Percentiles rank a stretch among this genome's conserved stretches.
phyloP scores from a whole-genome alignment of 192 early-diverging fungal species.

The Gaertneriomyces semiglobifer region DNA sequence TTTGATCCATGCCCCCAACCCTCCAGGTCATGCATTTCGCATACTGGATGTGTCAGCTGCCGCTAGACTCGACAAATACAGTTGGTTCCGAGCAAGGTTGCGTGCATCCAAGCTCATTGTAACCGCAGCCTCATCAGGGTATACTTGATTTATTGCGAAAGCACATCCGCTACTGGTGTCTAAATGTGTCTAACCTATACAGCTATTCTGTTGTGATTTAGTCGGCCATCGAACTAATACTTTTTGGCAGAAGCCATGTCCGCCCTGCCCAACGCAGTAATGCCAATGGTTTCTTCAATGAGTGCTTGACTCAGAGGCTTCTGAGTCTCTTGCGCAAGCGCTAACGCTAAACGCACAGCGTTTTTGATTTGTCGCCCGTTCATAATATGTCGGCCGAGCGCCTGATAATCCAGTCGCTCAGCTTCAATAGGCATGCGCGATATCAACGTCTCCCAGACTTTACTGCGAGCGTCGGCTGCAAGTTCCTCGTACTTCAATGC shows the following conservation, averaged over 20 bases:
- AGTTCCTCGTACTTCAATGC: slow-evolving; percentile 50
- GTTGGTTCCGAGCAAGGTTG: no score
- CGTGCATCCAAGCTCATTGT: no score
- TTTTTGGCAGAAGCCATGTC: slow-evolving; percentile 34
- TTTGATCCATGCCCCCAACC: no score
- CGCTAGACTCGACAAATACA: no score
- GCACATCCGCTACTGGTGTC: no score
- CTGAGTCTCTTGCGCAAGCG: slow-evolving; percentile 34
- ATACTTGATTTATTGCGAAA: no score
- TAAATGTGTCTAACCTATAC: no score
- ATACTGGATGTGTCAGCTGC: no score
- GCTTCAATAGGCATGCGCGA: slow-evolving; percentile 24
- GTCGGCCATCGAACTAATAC: neutral
- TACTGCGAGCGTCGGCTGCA: slow-evolving; percentile 31
- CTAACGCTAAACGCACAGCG: slow-evolving; percentile 41
- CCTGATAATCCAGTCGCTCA: slow-evolving; percentile 23
- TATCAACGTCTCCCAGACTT: slow-evolving; percentile 53
- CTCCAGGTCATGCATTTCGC: no score
- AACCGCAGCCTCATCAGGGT: no score
- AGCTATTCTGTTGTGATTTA: no score
- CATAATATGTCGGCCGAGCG: slow-evolving; percentile 28
- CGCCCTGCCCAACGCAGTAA: slow-evolving; percentile 34
- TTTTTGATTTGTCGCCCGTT: slow-evolving; percentile 51
- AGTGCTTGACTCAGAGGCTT: slow-evolving; percentile 29
- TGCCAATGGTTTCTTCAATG: slow-evolving; percentile 45